These are phyloP conservation scores for Drechslerella stenobrocha DNA, from an alignment of 2,329 filamentous ascomycete genomes.

Conservation along the genomic window DNA sequence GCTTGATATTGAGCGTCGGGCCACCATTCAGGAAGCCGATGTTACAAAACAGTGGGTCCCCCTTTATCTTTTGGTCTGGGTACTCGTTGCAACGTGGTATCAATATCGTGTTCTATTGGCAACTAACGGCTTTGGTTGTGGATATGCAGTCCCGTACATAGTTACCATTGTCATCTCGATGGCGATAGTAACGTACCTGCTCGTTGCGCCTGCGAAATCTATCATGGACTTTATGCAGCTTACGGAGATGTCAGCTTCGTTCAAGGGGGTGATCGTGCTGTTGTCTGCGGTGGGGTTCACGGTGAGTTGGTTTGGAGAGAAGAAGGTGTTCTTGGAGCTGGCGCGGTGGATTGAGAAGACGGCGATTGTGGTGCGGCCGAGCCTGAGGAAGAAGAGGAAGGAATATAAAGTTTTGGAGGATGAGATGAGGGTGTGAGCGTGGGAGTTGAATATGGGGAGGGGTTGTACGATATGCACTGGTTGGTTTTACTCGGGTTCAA, in stretches of 20 bases:
- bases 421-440: conserved; percentile 61
- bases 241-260: conserved; percentile 72
- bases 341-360: conserved; percentile 68
- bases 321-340: conserved; percentile 68
- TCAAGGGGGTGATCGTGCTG: conserved; percentile 71
- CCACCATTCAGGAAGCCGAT: conserved; percentile 83
- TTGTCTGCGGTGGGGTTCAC: conserved; percentile 72
- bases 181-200: conserved; percentile 74
- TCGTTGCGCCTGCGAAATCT: conserved; percentile 72
- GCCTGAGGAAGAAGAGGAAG: conserved; percentile 75
- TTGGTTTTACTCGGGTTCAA: too few species aligned
- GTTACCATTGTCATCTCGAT: conserved; percentile 72
- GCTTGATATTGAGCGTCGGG: conserved; percentile 86
- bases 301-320: conserved; percentile 72
- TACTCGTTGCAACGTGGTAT: too few species aligned
- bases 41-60: conserved; percentile 71
- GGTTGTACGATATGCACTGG: conserved; percentile 23
- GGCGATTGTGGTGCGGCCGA: conserved; percentile 62
- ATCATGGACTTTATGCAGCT: conserved; percentile 79
- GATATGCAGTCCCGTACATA: conserved; percentile 73
- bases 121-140: conserved; percentile 6
- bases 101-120: too few species aligned
- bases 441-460: conserved; percentile 10
- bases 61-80: too few species aligned
- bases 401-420: conserved; percentile 81